Evolutionary conservation across 2,329 filamentous ascomycete species (phyloP), one percentile per base, ranked within the genome.

Genomic region (Fusarium praegraminearum): DNA sequence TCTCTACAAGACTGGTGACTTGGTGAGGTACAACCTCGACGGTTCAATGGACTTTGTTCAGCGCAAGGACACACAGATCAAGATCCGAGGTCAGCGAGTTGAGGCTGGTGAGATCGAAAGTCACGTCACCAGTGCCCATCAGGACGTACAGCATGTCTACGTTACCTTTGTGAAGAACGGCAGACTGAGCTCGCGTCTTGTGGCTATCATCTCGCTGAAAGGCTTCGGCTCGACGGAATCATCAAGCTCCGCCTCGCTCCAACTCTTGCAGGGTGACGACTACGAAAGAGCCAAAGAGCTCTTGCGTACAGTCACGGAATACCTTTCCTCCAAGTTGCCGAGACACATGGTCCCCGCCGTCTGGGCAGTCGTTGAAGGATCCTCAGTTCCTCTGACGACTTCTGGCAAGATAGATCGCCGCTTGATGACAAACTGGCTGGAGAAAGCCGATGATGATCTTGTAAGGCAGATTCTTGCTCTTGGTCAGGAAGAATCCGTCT

Each of bases 81-180:
- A 30, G 28, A 30, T 52, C 13, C 50, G 50, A 52, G 50, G 50
- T 1, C 50, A 52, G 26, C 50, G 50, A 22, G 26, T 52, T 2
- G 50, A 52, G n/a, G 3, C 26, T 26, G 36, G 50, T 7, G 50
- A 41, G 26, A 24, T 51, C 11, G 49, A 51, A 28, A 28, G 22
- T 11, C 49, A 51, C 8, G 3, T 51, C 2, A 28, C 33, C 33
- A 51, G 49, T 20, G 49, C 33, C 12, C 24, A 24, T 16, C 18
- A 40, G 18, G 22, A 11, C 33, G 58, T 62, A 26, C 45, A 51
- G 52, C 52, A 62, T 44, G 58, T 62, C 24, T 62, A 50, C 36
- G 51, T 4, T 13, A 47, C 45, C 7, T 47, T 47, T 33, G 10
- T 9, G 3, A 47, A 47, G 45, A 33, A 47, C 2, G 45, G 45